Percentiles rank a stretch among this genome's conserved stretches.
These are phyloP conservation scores for Penicillium longicatenatum DNA, from an alignment of 495 filamentous ascomycete species.

Conservation along the genomic window DNA sequence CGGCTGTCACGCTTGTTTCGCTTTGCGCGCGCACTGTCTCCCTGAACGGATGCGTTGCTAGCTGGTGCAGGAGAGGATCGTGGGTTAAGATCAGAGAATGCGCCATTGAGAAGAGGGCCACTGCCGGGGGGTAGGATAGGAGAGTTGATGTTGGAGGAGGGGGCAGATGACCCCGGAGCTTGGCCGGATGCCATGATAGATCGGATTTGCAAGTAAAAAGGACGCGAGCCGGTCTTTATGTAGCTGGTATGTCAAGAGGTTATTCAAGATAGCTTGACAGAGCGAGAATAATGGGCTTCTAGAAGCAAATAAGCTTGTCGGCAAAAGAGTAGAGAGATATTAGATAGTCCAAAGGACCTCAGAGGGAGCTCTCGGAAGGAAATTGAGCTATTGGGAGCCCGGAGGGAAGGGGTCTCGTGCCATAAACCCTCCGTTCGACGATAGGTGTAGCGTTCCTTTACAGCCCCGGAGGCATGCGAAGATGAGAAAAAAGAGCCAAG, in stretches of 20 bases:
- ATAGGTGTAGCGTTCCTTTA: not conserved
- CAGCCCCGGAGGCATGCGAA: not conserved
- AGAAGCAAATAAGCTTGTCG: not conserved
- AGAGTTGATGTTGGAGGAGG: conserved; percentile 49
- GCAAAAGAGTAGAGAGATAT: not conserved
- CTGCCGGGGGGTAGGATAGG: conserved; percentile 35
- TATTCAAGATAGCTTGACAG: not conserved
- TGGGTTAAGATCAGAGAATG: conserved; percentile 36
- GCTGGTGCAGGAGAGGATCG: conserved; percentile 44
- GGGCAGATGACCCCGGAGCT: conserved; percentile 41
- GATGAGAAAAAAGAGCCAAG: not conserved
- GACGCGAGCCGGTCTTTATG: not conserved
- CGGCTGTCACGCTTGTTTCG: conserved; percentile 52
- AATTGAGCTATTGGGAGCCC: not conserved
- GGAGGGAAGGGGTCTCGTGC: not conserved
- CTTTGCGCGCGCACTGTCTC: conserved; percentile 41
- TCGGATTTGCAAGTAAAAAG: not conserved
- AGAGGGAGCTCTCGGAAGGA: not conserved
- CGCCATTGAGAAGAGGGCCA: conserved; percentile 31
- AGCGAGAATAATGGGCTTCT: not conserved
- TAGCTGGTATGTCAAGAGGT: not conserved
- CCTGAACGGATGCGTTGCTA: conserved; percentile 35
- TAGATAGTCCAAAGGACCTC: not conserved
- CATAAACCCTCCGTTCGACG: not conserved
- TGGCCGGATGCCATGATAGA: conserved; percentile 40